phyloP scores from a whole-genome alignment of 139 green algal species.

The Chlamydomonas eustigma region DNA sequence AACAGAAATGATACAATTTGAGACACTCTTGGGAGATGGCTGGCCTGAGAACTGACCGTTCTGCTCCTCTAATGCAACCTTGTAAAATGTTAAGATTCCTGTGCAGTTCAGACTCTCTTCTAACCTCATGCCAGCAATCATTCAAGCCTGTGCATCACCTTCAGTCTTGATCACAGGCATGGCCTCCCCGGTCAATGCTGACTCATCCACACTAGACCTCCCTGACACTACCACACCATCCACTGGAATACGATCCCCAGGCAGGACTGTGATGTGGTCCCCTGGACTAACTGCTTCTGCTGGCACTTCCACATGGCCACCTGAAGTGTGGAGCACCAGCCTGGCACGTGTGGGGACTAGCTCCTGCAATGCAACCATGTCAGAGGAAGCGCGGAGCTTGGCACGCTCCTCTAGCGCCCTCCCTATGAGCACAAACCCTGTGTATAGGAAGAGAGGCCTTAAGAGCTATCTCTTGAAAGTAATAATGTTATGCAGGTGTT shows the following conservation, averaged over 20 bases:
- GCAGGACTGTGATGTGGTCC: slow-evolving; percentile 72
- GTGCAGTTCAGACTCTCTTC: no score
- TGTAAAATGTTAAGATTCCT: no score
- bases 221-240: slow-evolving; percentile 73
- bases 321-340: slow-evolving; percentile 56
- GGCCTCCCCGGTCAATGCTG: slow-evolving; percentile 78
- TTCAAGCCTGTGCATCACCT: neutral
- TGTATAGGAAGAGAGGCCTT: neutral
- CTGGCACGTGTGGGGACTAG: slow-evolving; percentile 80
- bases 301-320: slow-evolving; percentile 36
- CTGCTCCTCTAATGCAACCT: no score
- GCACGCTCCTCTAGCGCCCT: slow-evolving; percentile 87
- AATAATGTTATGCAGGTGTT: neutral
- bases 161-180: slow-evolving; percentile 68
- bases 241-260: slow-evolving; percentile 80
- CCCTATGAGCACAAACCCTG: slow-evolving; percentile 82
- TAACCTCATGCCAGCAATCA: no score
- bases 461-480: neutral
- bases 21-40: no score
- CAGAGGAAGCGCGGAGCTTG: slow-evolving; percentile 81
- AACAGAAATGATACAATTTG: no score
- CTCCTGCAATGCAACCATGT: slow-evolving; percentile 85
- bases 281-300: slow-evolving; percentile 60
- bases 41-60: no score
- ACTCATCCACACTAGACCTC: slow-evolving; percentile 67